These are phyloP conservation scores for Medicago ruthenica DNA, from an alignment of 306 rosid species.

Conservation along the genomic window DNA sequence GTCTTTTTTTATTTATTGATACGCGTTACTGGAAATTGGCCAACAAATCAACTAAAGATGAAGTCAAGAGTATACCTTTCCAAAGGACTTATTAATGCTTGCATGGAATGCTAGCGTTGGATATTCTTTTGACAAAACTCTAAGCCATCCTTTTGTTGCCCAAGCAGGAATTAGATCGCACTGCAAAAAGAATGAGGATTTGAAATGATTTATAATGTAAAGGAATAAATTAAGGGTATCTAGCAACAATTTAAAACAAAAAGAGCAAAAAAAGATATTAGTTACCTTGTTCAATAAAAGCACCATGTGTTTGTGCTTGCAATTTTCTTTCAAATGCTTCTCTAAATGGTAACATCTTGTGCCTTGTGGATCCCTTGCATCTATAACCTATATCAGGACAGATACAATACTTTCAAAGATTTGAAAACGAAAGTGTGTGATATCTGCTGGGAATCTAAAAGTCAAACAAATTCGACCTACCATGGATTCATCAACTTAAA, in stretches of 20 bases:
- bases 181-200: slow-evolving; percentile 46
- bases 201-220: background rate
- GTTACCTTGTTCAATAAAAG: slow-evolving; percentile 86
- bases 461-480: slow-evolving; percentile 26
- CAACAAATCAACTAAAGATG: slow-evolving; percentile 25
- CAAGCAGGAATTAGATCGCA: slow-evolving; percentile 92
- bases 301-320: slow-evolving; percentile 89
- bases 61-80: slow-evolving; percentile 64
- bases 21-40: slow-evolving; percentile 3
- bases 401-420: slow-evolving; percentile 29
- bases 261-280: background rate
- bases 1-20: background rate
- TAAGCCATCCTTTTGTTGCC: slow-evolving; percentile 96
- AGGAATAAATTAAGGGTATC: background rate
- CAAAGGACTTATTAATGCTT: slow-evolving; percentile 91
- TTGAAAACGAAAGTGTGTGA: background rate
- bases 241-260: background rate
- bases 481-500: slow-evolving; percentile 16
- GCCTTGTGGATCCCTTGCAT: slow-evolving; percentile 95
- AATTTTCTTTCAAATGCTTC: slow-evolving; percentile 90
- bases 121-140: slow-evolving; percentile 78
- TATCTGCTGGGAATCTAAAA: background rate
- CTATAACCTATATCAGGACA: slow-evolving; percentile 72
- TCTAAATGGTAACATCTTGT: slow-evolving; percentile 95
- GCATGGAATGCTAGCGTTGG: slow-evolving; percentile 98